Base-by-base conservation (phyloP, 2,329 filamentous ascomycete genomes). In the Hypoxylon sp. region DNA sequence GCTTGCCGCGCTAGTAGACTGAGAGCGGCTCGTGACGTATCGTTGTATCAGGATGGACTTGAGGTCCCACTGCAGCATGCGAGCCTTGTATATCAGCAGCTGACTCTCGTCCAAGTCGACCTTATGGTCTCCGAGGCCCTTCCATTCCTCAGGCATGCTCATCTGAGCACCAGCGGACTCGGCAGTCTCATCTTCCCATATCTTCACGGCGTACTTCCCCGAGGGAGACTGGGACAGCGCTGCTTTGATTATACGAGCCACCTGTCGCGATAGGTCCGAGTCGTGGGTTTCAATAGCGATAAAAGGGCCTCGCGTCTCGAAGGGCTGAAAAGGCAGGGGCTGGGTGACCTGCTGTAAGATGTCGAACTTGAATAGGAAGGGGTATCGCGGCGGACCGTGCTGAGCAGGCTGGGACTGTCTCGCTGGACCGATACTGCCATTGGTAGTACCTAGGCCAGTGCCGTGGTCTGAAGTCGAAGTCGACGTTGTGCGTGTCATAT, bases 231-330 rank as follows among this genome's bases (percentile, higher is more conserved):
- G n/a, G 3, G 31, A 7, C 38, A 96, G 78, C 66, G 87, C 88
- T 27, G 81, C 79, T 51, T 89, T 82, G 17, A 97, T 84, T 15
- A 84, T 82, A 2, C 81, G 77, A 3, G 91, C 87, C 3, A 90
- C 84, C 8, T 83, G 79, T 1, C 77, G 73, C 8, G 84, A 70
- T 18, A 83, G 65, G n/a, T 69, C 68, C 5, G 72, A 63, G 55
- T 88, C 83, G 15, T 88, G 81, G 0, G 93, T 93, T 73, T 98
- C 94, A 23, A 98, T 78, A 0, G 91, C 89, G 60, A 98, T 88
- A 31, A 97, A 83, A 0, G 90, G 85, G 0, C 94, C 93, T n/a
- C 92, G 84, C 5, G 79, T 77, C 65, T 79, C 75, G 57, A 74
- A 71, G 1, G 62, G 60, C 2, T 68, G 63, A 13, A 76, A 66